Evolutionary conservation across 768 basidiomycete species (phyloP).

Genomic region (Macrolepiota dolichaula): DNA sequence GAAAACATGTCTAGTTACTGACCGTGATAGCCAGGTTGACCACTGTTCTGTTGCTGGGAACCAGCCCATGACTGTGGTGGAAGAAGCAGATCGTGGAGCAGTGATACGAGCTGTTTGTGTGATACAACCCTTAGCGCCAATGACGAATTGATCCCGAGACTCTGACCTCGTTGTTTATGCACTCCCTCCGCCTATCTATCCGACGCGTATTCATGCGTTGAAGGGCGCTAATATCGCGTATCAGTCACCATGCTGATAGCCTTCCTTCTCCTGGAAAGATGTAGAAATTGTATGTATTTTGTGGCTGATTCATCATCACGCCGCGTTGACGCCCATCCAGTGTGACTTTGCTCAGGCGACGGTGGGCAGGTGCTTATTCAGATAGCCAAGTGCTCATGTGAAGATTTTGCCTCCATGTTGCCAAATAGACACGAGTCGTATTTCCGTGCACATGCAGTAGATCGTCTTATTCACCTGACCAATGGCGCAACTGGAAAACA

Average conservation of each 20-base stretch:
- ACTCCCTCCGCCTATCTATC: neutral
- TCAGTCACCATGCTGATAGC: neutral
- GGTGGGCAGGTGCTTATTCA: neutral
- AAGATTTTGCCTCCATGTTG: neutral
- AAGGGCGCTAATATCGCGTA: neutral
- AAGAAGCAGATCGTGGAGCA: neutral
- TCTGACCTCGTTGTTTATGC: neutral
- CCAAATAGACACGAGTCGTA: neutral
- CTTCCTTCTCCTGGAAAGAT: neutral
- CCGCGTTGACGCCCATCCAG: neutral
- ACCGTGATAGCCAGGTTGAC: constrained; percentile 35
- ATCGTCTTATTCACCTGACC: constrained; percentile 1
- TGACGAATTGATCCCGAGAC: constrained; percentile 1
- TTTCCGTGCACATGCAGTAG: neutral
- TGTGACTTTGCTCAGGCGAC: neutral
- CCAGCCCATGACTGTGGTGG: constrained; percentile 18
- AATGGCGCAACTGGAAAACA: constrained; percentile 6
- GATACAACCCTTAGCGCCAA: neutral
- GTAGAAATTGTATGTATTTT: neutral
- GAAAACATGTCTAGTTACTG: constrained; percentile 31
- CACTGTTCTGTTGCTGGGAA: constrained; percentile 21
- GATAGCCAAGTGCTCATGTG: neutral
- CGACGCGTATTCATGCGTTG: neutral
- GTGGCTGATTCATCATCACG: neutral
- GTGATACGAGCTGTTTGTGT: neutral